Percentiles rank a stretch among this genome's conserved stretches.
Evolutionary conservation across 2,329 filamentous ascomycete genomes (phyloP).

Genomic region (Davidsoniella virescens): DNA sequence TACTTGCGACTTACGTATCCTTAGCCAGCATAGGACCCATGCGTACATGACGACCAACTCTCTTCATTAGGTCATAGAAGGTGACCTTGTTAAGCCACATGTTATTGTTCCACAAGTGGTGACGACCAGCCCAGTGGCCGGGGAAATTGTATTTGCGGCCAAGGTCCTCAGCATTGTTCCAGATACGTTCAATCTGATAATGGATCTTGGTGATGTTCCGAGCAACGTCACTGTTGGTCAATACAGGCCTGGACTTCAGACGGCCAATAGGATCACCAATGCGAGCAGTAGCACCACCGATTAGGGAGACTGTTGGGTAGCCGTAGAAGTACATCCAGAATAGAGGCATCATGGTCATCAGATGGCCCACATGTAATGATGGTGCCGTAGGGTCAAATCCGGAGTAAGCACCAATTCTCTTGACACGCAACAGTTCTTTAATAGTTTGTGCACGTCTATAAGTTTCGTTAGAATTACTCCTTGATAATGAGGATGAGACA

Average conservation of each 20-base stretch:
- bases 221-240: slow-evolving; percentile 34
- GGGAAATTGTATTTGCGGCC: slow-evolving; percentile 49
- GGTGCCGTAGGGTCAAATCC: slow-evolving; percentile 69
- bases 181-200: slow-evolving; percentile 55
- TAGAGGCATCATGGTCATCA: slow-evolving; percentile 66
- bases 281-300: slow-evolving; percentile 60
- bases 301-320: slow-evolving; percentile 47
- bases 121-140: slow-evolving; percentile 47
- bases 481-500: background rate
- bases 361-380: slow-evolving; percentile 66
- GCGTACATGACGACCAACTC: slow-evolving; percentile 57
- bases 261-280: slow-evolving; percentile 67
- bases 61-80: slow-evolving; percentile 58
- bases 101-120: slow-evolving; percentile 63
- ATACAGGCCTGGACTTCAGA: slow-evolving; percentile 39
- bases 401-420: slow-evolving; percentile 58
- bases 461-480: background rate
- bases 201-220: slow-evolving; percentile 54
- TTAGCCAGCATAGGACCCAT: slow-evolving; percentile 76
- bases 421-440: slow-evolving; percentile 44
- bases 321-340: slow-evolving; percentile 75
- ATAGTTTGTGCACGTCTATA: slow-evolving; percentile 34
- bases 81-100: slow-evolving; percentile 61
- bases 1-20: slow-evolving; percentile 51
- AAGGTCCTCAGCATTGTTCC: slow-evolving; percentile 53